These are phyloP conservation scores for Chytridium lagenaria DNA, from an alignment of 371 early-diverging fungal genomes.

Conservation along the genomic window DNA sequence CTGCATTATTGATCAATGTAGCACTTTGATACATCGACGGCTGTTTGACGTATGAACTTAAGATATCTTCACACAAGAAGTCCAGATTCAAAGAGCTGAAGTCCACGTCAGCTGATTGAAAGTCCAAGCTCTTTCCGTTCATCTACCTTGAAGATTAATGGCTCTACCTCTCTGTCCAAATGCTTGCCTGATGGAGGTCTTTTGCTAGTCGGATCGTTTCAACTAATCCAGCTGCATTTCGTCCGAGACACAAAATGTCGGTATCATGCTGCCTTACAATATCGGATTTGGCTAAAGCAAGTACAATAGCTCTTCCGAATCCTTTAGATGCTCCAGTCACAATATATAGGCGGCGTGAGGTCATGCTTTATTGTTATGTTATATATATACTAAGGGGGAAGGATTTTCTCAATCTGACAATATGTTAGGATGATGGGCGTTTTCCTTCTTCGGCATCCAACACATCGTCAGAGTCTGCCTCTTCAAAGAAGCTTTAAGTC, in stretches of 20 bases:
- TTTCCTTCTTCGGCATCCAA: slow-evolving; percentile 6
- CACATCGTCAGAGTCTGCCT: no score
- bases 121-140: not conserved
- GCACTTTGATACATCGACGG: slow-evolving; percentile 30
- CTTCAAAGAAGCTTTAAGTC: no score
- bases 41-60: slow-evolving; percentile 48
- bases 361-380: no score
- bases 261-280: slow-evolving; percentile 33
- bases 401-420: no score
- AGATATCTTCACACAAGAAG: slow-evolving; percentile 34
- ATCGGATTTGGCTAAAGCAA: slow-evolving; percentile 37
- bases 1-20: slow-evolving; percentile 81
- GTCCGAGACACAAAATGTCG: slow-evolving; percentile 9
- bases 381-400: no score
- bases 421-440: no score
- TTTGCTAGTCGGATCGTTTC: not conserved
- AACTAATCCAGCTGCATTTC: not conserved
- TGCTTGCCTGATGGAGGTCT: not conserved
- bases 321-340: slow-evolving; percentile 87
- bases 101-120: slow-evolving; percentile 25
- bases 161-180: no score
- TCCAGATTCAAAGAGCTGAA: slow-evolving; percentile 18
- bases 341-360: slow-evolving; percentile 34
- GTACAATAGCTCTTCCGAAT: slow-evolving; percentile 75
- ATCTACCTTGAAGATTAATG: not conserved